A percentile compares a stretch with the other conserved stretches of the same genome.
phyloP scores from a whole-genome alignment of 345 rosid species.

The Mangifera indica region DNA sequence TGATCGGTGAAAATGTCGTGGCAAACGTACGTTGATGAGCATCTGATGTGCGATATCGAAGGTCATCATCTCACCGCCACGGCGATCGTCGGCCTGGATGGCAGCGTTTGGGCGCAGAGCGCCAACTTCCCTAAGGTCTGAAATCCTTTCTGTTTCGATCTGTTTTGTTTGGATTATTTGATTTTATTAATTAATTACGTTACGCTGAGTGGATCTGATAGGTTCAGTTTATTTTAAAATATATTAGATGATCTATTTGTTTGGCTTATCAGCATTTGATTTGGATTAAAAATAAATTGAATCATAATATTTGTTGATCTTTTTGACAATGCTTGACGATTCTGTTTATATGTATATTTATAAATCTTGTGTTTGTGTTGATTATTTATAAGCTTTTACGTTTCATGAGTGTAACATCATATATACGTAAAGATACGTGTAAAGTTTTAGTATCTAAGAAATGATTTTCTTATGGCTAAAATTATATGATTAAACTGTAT shows the following conservation, averaged over 20 bases:
- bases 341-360: no score
- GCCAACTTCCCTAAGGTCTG: conserved; percentile 35
- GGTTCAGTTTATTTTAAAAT: not conserved
- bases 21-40: conserved; percentile 52
- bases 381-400: no score
- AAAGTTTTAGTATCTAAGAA: not conserved
- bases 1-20: conserved; percentile 40
- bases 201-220: conserved; percentile 4
- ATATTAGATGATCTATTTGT: not conserved
- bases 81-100: conserved; percentile 52
- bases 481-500: not conserved
- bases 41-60: conserved; percentile 49
- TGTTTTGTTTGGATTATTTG: conserved; percentile 6
- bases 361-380: no score
- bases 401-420: no score
- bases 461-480: not conserved
- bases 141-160: not conserved
- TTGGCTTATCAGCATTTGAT: not conserved
- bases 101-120: conserved; percentile 55
- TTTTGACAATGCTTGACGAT: not conserved
- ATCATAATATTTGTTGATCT: no score
- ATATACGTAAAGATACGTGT: no score
- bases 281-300: not conserved
- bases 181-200: not conserved
- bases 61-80: conserved; percentile 43